Conservation (phyloP, 2,329 filamentous ascomycete genomes). For the Trichoderma sp. region DNA sequence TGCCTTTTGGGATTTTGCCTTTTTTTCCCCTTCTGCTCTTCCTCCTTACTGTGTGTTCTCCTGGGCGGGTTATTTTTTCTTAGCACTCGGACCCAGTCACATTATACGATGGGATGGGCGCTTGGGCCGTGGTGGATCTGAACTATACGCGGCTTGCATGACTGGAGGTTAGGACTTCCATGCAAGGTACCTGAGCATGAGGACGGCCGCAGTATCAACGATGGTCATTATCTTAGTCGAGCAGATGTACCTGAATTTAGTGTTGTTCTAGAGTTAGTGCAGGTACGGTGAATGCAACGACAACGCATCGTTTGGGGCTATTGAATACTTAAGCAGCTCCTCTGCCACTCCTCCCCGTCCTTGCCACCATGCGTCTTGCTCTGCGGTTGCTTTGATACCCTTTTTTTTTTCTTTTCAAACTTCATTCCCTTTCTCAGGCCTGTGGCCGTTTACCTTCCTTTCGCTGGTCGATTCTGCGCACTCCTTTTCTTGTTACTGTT, state of each 20-base stretch:
- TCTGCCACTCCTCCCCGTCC: neutral
- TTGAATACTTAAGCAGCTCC: neutral
- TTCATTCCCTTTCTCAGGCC: neutral
- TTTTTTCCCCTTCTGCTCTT: neutral
- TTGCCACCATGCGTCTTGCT: neutral
- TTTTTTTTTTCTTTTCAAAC: neutral
- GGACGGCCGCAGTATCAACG: neutral
- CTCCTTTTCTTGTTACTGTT: conserved; percentile 8
- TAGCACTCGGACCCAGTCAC: neutral
- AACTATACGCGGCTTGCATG: neutral
- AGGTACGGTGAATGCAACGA: neutral
- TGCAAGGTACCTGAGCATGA: no score
- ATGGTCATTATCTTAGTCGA: neutral
- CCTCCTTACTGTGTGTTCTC: neutral
- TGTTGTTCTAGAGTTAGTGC: neutral
- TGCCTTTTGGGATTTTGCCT: neutral
- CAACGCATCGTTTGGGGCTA: neutral
- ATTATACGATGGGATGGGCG: neutral
- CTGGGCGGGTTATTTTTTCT: no score
- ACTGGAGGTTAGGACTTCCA: neutral
- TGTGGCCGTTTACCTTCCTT: conserved; percentile 13
- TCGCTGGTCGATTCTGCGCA: conserved; percentile 18
- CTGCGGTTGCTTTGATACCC: neutral
- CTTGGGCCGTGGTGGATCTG: conserved; percentile 7
- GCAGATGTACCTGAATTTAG: neutral